These are phyloP conservation scores for Barnettozyma pratensis DNA, from an alignment of 805 yeast species.

Conservation along the genomic window DNA sequence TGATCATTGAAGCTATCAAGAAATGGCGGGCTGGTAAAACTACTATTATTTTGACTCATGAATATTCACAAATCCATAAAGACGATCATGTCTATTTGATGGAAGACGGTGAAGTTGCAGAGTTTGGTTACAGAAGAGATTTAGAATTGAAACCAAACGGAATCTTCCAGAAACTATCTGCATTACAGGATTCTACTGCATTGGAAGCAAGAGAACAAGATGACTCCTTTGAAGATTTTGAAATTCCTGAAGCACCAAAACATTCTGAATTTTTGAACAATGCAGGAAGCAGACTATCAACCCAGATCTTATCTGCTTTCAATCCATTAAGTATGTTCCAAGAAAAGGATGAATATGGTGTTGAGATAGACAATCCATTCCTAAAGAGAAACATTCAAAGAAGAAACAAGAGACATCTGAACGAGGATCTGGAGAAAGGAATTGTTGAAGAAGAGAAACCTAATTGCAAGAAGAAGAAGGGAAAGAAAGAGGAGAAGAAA, in stretches of 20 bases:
- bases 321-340: constrained; percentile 18
- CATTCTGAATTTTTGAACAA: neutral
- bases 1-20: constrained; percentile 46
- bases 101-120: constrained; percentile 51
- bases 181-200: constrained; percentile 14
- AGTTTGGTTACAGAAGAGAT: constrained; percentile 35
- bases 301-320: constrained; percentile 15
- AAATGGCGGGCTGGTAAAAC: constrained; percentile 63
- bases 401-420: constrained; percentile 5
- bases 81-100: constrained; percentile 58
- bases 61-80: constrained; percentile 47
- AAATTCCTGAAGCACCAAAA: neutral
- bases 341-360: constrained; percentile 1
- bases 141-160: constrained; percentile 22
- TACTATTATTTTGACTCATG: constrained; percentile 81
- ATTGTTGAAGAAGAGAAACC: neutral
- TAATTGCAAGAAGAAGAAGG: neutral
- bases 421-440: neutral
- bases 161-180: constrained; percentile 14
- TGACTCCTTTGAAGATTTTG: neutral
- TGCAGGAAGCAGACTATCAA: constrained; percentile 10
- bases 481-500: constrained; percentile 1
- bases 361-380: constrained; percentile 4
- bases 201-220: neutral
- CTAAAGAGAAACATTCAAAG: neutral